Evolutionary conservation across 2,329 filamentous ascomycete genomes (phyloP).

Genomic region (Colletotrichum sp.): DNA sequence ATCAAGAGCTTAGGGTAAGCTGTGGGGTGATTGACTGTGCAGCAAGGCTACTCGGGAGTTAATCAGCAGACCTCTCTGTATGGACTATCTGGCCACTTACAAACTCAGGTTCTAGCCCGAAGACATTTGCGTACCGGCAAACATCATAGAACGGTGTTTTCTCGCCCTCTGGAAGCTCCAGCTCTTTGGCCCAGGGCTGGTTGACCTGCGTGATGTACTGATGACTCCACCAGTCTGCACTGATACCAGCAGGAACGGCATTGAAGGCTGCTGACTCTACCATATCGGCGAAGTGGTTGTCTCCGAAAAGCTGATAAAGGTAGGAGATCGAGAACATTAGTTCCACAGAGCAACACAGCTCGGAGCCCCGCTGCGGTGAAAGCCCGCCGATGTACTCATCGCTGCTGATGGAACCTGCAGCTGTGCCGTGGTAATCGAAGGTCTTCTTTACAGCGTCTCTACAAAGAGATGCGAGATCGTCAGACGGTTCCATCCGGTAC

Average conservation of each 20-base stretch:
- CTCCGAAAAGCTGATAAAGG: slow-evolving; percentile 35
- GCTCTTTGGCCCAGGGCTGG: slow-evolving; percentile 48
- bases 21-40: slow-evolving; percentile 63
- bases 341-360: slow-evolving; percentile 39
- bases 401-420: slow-evolving; percentile 45
- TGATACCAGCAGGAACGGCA: slow-evolving; percentile 54
- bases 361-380: slow-evolving; percentile 39
- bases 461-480: slow-evolving; percentile 37
- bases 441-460: slow-evolving; percentile 40
- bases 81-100: background rate
- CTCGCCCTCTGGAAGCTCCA: slow-evolving; percentile 31
- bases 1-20: slow-evolving; percentile 60
- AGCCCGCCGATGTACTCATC: slow-evolving; percentile 44
- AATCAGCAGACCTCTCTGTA: fast-evolving
- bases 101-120: slow-evolving; percentile 54
- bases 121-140: slow-evolving; percentile 23
- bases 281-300: slow-evolving; percentile 50
- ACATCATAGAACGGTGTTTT: slow-evolving; percentile 45
- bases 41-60: slow-evolving; percentile 44
- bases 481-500: slow-evolving; percentile 42
- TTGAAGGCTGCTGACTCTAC: slow-evolving; percentile 60
- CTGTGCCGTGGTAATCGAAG: slow-evolving; percentile 41
- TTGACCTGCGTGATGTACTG: slow-evolving; percentile 61
- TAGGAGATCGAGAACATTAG: slow-evolving; percentile 36
- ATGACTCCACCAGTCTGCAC: slow-evolving; percentile 58